phyloP scores from a whole-genome alignment of 2,329 filamentous ascomycete genomes.

The Penicillium sp. region DNA sequence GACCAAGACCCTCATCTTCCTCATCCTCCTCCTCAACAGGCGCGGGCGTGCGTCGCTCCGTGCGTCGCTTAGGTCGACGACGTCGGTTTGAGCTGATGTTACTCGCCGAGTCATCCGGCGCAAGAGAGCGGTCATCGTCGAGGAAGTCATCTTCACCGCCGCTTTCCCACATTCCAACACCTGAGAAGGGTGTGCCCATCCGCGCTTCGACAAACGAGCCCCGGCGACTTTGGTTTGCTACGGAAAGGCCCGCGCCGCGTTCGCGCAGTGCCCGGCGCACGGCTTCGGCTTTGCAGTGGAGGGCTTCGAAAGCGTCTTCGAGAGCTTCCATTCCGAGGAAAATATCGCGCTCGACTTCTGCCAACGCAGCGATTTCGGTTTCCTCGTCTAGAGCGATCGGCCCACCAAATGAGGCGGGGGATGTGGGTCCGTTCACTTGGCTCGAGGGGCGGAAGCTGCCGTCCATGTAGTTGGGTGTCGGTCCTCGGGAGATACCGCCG shows the following conservation, averaged over 20 bases:
- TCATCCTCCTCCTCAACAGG: constrained; percentile 50
- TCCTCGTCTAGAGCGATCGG: constrained; percentile 91
- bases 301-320: constrained; percentile 87
- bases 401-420: constrained; percentile 62
- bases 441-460: constrained; percentile 43
- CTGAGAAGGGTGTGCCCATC: constrained; percentile 41
- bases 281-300: constrained; percentile 80
- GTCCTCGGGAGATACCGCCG: constrained; percentile 35
- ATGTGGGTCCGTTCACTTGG: constrained; percentile 44
- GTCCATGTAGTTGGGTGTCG: constrained; percentile 38
- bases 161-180: constrained; percentile 37
- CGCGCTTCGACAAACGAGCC: constrained; percentile 43
- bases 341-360: constrained; percentile 89
- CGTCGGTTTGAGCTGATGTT: constrained; percentile 49
- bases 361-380: constrained; percentile 82
- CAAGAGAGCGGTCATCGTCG: constrained; percentile 46
- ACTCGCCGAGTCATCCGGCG: constrained; percentile 51
- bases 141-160: constrained; percentile 46
- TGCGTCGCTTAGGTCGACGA: constrained; percentile 47
- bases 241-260: constrained; percentile 71
- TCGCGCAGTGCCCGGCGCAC: constrained; percentile 78
- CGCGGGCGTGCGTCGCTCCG: constrained; percentile 49
- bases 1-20: constrained; percentile 29
- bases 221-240: constrained; percentile 46
- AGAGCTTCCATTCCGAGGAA: constrained; percentile 91